A percentile compares a stretch with the other conserved stretches of the same genome.
phyloP scores from a whole-genome alignment of 257 asterid species.

The Salvia rosmarinus region DNA sequence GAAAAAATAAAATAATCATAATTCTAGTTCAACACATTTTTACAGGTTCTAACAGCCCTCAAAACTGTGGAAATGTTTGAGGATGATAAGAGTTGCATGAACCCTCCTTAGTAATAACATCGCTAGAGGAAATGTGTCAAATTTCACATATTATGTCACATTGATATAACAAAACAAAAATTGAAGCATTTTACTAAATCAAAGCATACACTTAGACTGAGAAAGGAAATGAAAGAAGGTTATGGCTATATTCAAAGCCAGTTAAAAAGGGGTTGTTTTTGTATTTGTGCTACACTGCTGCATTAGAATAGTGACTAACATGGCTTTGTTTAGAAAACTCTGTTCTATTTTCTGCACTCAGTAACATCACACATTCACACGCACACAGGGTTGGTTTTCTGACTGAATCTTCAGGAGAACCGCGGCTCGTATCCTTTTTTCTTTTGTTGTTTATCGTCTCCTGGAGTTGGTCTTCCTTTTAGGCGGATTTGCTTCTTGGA shows the following conservation, averaged over 20 bases:
- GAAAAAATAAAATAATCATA: too few relatives aligned
- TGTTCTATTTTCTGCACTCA: background rate
- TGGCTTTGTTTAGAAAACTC: background rate
- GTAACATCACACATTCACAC: background rate
- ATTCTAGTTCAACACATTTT: too few relatives aligned
- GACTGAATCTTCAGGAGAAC: background rate
- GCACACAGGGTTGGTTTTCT: background rate
- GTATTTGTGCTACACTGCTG: background rate
- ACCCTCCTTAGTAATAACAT: background rate
- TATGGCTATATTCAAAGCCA: background rate
- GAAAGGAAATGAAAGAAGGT: background rate
- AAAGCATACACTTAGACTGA: background rate
- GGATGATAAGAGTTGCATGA: background rate
- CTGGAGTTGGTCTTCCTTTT: constrained; percentile 34
- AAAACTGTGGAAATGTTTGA: background rate
- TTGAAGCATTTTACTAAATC: background rate
- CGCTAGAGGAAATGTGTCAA: background rate
- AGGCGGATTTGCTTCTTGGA: constrained; percentile 26
- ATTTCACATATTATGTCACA: background rate
- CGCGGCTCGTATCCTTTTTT: background rate
- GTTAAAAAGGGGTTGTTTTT: background rate
- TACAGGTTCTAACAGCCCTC: background rate
- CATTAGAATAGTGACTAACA: background rate
- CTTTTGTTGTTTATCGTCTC: constrained; percentile 30
- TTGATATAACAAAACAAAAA: background rate